Percentiles rank a stretch among this genome's conserved stretches.
Conservation (phyloP, 2,329 filamentous ascomycete species). For the Curvularia verruculosa region DNA sequence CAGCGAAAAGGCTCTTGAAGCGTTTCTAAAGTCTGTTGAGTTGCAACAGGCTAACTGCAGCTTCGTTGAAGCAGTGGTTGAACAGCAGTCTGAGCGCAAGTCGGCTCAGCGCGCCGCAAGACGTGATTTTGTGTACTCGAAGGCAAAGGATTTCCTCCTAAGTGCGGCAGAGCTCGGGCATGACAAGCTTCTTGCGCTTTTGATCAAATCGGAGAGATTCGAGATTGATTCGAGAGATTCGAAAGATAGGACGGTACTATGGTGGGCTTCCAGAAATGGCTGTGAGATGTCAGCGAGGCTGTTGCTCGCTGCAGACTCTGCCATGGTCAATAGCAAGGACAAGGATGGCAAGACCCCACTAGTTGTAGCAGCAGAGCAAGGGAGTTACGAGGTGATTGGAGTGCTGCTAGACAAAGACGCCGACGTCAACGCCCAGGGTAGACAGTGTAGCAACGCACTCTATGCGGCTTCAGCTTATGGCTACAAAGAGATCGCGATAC, state of each 20-base stretch:
- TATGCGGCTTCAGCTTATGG: too few relatives aligned
- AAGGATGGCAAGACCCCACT: background rate
- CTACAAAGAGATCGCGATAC: too few relatives aligned
- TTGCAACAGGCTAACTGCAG: background rate
- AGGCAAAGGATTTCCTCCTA: conserved; percentile 22
- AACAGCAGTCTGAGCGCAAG: background rate
- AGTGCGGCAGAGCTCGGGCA: conserved; percentile 33
- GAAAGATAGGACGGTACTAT: background rate
- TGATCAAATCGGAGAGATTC: conserved; percentile 24
- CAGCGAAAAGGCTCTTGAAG: background rate
- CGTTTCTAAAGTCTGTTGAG: background rate
- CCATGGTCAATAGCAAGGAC: background rate
- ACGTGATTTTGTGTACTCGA: conserved; percentile 19
- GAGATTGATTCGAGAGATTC: conserved; percentile 8
- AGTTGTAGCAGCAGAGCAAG: background rate
- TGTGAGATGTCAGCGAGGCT: background rate
- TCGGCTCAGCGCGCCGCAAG: conserved; percentile 7
- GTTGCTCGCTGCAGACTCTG: background rate
- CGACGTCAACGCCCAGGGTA: too few relatives aligned
- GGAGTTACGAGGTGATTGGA: background rate
- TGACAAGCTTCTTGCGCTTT: conserved; percentile 23
- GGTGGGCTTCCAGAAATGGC: background rate
- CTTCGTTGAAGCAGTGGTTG: background rate
- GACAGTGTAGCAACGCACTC: too few relatives aligned
- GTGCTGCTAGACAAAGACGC: background rate